Evolutionary conservation across 164 flowering plant species (phyloP).

Genomic region (Santalum album): DNA sequence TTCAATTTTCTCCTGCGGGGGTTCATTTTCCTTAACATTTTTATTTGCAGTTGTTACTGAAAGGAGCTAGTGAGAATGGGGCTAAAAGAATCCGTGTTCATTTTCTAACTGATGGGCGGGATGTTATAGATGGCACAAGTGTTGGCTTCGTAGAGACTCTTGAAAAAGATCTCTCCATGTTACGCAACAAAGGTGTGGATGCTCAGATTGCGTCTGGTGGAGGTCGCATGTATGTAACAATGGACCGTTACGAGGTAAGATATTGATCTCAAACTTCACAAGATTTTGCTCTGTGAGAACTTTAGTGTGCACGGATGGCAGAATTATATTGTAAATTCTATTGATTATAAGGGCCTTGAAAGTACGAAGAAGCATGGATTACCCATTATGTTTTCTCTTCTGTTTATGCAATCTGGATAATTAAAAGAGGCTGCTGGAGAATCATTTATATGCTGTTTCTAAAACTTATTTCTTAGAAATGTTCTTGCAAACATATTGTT

Average conservation of each 20-base stretch:
- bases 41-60: conserved; percentile 53
- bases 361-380: no score
- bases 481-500: no score
- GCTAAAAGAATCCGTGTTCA: conserved; percentile 92
- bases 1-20: neutral
- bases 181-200: conserved; percentile 79
- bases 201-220: conserved; percentile 97
- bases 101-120: conserved; percentile 93
- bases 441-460: no score
- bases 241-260: conserved; percentile 96
- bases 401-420: no score
- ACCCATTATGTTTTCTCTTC: no score
- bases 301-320: no score
- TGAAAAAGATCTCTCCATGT: conserved; percentile 65
- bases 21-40: neutral
- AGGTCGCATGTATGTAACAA: conserved; percentile 96
- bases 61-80: conserved; percentile 77
- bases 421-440: no score
- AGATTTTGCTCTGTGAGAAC: no score
- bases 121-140: conserved; percentile 94
- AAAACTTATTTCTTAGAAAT: no score
- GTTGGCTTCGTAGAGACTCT: conserved; percentile 82
- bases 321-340: no score
- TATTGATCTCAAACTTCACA: no score
- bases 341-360: no score